Evolutionary conservation across 1,139 yeast species (phyloP).

Genomic region (Yamadazyma songkhlaensis): DNA sequence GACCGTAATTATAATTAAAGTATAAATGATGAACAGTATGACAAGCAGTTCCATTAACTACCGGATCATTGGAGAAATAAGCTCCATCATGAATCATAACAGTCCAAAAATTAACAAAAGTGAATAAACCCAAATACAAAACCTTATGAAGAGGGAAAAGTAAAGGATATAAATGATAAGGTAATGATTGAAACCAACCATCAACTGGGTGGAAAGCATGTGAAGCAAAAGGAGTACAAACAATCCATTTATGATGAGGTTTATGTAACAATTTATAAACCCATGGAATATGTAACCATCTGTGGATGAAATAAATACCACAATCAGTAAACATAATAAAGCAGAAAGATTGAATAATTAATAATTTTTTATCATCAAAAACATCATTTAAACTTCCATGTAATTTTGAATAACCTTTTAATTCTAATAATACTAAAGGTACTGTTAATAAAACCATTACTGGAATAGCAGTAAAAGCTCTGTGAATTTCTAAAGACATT

Average conservation of each 20-base stretch:
- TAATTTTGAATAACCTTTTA: slow-evolving; percentile 77
- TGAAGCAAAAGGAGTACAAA: slow-evolving; percentile 96
- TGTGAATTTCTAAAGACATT: slow-evolving; percentile 74
- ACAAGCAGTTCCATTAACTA: slow-evolving; percentile 96
- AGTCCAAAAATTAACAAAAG: slow-evolving; percentile 95
- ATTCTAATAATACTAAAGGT: slow-evolving; percentile 85
- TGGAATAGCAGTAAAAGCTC: slow-evolving; percentile 82
- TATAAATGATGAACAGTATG: slow-evolving; percentile 95
- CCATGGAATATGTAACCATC: slow-evolving; percentile 88
- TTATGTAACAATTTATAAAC: slow-evolving; percentile 86
- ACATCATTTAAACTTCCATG: slow-evolving; percentile 63
- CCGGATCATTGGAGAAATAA: slow-evolving; percentile 88
- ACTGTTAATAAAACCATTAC: slow-evolving; percentile 80
- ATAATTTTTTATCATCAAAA: slow-evolving; percentile 68
- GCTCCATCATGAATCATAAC: slow-evolving; percentile 98
- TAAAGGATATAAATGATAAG: slow-evolving; percentile 89
- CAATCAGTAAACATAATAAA: slow-evolving; percentile 92
- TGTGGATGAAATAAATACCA: slow-evolving; percentile 86
- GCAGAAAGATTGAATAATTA: slow-evolving; percentile 64
- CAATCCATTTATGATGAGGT: slow-evolving; percentile 99
- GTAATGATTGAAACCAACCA: slow-evolving; percentile 88
- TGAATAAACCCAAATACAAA: slow-evolving; percentile 74
- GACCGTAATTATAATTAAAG: slow-evolving; percentile 97
- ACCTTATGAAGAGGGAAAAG: slow-evolving; percentile 89
- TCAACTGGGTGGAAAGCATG: slow-evolving; percentile 99